These are phyloP conservation scores for Macrocystidia cucumis DNA, from an alignment of 1,284 basidiomycete genomes.

Conservation along the genomic window DNA sequence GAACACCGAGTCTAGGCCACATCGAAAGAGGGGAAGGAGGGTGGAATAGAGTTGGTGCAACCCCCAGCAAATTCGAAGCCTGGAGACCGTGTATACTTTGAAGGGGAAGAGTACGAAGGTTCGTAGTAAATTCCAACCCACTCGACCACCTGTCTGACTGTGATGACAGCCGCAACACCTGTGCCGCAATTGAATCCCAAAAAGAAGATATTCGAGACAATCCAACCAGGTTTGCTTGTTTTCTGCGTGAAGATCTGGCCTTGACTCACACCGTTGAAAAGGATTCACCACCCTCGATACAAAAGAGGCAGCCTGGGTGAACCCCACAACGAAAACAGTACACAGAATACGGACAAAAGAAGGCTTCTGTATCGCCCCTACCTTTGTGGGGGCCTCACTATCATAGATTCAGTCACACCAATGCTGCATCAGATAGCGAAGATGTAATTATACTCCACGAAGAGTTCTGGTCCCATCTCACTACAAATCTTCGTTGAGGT, in stretches of 20 bases:
- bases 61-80: slow-evolving; percentile 84
- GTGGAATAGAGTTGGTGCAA: slow-evolving; percentile 85
- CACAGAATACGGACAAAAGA: slow-evolving; percentile 84
- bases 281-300: slow-evolving; percentile 85
- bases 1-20: slow-evolving; percentile 52
- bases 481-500: slow-evolving; percentile 32
- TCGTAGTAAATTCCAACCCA: too few species aligned
- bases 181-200: slow-evolving; percentile 88
- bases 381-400: slow-evolving; percentile 78
- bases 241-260: background rate
- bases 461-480: too few species aligned
- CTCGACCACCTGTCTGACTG: too few species aligned
- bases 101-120: slow-evolving; percentile 81
- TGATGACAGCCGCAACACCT: slow-evolving; percentile 58
- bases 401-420: slow-evolving; percentile 48
- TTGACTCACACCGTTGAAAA: slow-evolving; percentile 14
- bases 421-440: too few species aligned
- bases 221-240: slow-evolving; percentile 67
- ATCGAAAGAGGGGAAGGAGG: slow-evolving; percentile 83
- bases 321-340: slow-evolving; percentile 72
- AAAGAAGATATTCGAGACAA: slow-evolving; percentile 95
- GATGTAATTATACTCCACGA: too few species aligned
- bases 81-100: slow-evolving; percentile 91
- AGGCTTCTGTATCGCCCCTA: slow-evolving; percentile 77
- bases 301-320: slow-evolving; percentile 86